phyloP scores from a whole-genome alignment of 352 stramenopile species.

The Aphanomyces euteiches region DNA sequence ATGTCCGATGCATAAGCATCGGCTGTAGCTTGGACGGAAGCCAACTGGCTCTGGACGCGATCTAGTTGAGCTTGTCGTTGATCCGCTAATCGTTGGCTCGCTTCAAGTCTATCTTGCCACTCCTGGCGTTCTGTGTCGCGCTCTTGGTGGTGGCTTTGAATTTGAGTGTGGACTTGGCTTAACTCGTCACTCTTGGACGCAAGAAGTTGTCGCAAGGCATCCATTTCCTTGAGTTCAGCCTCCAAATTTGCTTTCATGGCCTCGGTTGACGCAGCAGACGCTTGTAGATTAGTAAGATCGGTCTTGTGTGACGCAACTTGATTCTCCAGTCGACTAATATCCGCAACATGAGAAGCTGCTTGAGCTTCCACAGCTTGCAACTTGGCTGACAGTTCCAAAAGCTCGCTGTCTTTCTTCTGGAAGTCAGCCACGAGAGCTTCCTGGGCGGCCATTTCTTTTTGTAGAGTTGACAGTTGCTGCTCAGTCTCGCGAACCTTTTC shows the following conservation, averaged over 20 bases:
- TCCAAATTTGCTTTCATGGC: neutral
- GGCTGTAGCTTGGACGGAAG: conserved; percentile 8
- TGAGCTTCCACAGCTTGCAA: neutral
- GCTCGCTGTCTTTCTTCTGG: neutral
- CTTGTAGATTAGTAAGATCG: neutral
- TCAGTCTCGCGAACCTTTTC: neutral
- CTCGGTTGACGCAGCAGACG: neutral
- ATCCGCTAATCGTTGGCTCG: neutral
- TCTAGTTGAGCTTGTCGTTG: neutral
- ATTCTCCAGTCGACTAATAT: neutral
- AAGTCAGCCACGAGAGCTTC: neutral
- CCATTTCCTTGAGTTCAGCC: neutral
- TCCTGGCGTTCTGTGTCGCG: neutral
- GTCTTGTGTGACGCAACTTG: conserved; percentile 13
- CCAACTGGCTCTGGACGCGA: neutral
- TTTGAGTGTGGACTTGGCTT: neutral
- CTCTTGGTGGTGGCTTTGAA: neutral
- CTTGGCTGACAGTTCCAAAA: neutral
- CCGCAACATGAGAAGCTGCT: neutral
- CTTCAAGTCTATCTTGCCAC: neutral
- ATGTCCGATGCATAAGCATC: conserved; percentile 21
- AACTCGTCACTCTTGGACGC: neutral
- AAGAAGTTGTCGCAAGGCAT: neutral
- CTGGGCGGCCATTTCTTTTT: neutral
- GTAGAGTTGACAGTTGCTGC: neutral